Percentiles rank a stretch among this genome's conserved stretches.
These are phyloP conservation scores for Blepharisma stoltei DNA, from an alignment of 73 alveolate species.

Conservation along the genomic window DNA sequence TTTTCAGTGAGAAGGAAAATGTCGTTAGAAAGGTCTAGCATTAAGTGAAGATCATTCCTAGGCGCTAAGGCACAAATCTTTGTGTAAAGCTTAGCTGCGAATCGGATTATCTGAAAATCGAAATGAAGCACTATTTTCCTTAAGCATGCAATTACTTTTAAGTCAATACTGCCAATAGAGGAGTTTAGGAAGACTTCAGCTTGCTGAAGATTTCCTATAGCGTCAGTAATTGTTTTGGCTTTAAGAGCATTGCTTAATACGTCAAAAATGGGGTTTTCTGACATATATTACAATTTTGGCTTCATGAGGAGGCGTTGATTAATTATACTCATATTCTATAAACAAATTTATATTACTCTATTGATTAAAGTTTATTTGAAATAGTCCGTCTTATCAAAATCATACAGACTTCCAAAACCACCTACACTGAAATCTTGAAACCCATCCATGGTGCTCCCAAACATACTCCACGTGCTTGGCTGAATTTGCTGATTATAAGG, in stretches of 20 bases:
- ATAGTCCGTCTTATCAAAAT: too few species aligned
- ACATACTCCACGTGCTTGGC: too few species aligned
- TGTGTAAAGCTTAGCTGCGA: neutral
- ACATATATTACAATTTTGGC: neutral
- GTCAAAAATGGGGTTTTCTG: conserved; percentile 13
- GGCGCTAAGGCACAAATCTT: neutral
- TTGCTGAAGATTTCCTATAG: neutral
- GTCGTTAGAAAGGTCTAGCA: conserved; percentile 3
- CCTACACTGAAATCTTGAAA: too few species aligned
- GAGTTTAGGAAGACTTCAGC: neutral
- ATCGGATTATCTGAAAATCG: neutral
- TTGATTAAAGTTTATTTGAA: too few species aligned
- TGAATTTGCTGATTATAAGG: too few species aligned
- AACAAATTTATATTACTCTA: too few species aligned
- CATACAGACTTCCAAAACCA: too few species aligned
- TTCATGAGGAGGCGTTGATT: too few species aligned
- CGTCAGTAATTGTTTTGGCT: neutral
- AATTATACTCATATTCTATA: too few species aligned
- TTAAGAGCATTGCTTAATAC: neutral
- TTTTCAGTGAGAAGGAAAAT: neutral
- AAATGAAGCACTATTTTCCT: neutral
- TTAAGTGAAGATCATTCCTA: neutral
- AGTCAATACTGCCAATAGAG: neutral
- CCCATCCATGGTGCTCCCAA: too few species aligned
- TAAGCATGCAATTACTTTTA: neutral